Base-by-base conservation (phyloP, 2,329 filamentous ascomycete species). In the Salinomyces thailandicus region DNA sequence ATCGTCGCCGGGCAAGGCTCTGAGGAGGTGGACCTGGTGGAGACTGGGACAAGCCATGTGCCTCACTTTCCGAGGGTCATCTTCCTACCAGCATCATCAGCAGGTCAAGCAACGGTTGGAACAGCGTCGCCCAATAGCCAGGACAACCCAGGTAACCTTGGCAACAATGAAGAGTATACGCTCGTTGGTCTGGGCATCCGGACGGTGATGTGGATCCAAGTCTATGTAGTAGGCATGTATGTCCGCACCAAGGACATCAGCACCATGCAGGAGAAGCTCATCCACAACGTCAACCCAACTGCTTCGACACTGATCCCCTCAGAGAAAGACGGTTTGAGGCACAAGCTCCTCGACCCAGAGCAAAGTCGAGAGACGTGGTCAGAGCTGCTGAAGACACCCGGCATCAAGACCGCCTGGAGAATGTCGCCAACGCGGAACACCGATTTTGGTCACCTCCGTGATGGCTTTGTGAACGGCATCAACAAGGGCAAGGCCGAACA, bases 161-260 rank as follows among this genome's bases (percentile, higher is more conserved):
- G 53, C 17, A 41, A 70, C 61, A 44, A 74, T 60, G 51, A 81
- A 28, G 71, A 94, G 51, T 96, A 95, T 59, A 87, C 85, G 15
- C 71, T 96, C 0, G 73, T 96, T 5, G 91, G 91, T 0, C 65
- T 95, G 4, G 91, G 91, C 13, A 79, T 93, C 44, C 76, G 91
- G 37, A 86, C 81, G 1, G 91, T 98, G 19, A 93, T 83, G 16
- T 94, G 75, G 33, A 85, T 98, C 30, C 80, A 94, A 58, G 91
- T 98, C 36, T 98, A 98, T 63, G 82, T 96, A 13, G 82, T 94
- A 0, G 91, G 89, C 12, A 76, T 93, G 51, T 98, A 98, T 64
- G 72, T 96, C 17, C 84, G 86, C 17, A 89, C 81, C 0, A 68
- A 79, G 24, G 86, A 94, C 53, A 77, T 98, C 41, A 77, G 79